Evolutionary conservation across 805 yeast species (phyloP), one percentile per base, ranked within the genome.

Genomic region (Kodamaea nitidulidarum): DNA sequence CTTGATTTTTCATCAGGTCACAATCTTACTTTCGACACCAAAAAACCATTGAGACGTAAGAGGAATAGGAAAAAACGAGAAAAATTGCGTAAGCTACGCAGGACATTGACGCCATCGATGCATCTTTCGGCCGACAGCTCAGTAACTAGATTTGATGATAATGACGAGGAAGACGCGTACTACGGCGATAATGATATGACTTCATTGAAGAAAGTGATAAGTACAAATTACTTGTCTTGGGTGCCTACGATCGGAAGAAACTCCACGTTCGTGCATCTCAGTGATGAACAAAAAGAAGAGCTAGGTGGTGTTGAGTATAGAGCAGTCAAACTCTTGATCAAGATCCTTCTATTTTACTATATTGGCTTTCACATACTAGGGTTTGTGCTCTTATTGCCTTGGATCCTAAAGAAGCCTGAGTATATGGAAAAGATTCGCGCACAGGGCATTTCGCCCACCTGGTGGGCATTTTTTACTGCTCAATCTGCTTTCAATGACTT

Each of bases 241-340:
- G 75, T 75, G 22, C 97, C 98, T 2, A 85, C 93, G 0, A 75
- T 93, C 25, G 98, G 96, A 8, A 75, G 97, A 59, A 93, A 93
- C 60, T 91, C 98, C 0, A 82, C 90, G 0, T 93, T 93, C 67
- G 84, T 88, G 2, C 84, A 84, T 11, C 60, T 93, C 31, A 78
- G 87, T 2, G 86, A 80, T 26, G 81, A 75, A 16, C 98, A 93
- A 58, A 88, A 87, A 52, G 95, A 85, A 43, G 99, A 93, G 58
- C 65, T 93, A 27, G 99, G 98, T 27, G 99, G 98, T 36, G 96
- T 93, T 11, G 99, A 93, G 55, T 93, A 93, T 57, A 74, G 97
- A 32, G 88, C 99, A 0, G 73, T 86, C 42, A 88, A 88, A 54
- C 64, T 88, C 7, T 64, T 93, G 41, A 78, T 84, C 42, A 74